A percentile compares a stretch with the other conserved stretches of the same genome.
These are phyloP conservation scores for Fusarium sp. DNA, from an alignment of 2,329 filamentous ascomycete species.

Conservation along the genomic window DNA sequence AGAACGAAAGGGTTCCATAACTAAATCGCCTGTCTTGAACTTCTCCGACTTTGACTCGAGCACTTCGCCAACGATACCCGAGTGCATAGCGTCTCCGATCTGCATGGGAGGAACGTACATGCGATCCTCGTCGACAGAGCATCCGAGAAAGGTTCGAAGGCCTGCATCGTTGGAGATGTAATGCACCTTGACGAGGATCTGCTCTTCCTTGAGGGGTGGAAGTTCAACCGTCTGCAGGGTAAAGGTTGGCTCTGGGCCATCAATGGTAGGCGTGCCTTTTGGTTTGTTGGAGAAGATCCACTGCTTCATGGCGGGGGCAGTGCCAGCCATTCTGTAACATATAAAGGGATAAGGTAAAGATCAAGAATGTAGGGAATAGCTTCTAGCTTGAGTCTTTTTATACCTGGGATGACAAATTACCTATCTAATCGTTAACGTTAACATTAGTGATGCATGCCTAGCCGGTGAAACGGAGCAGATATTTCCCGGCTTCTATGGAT, in stretches of 20 bases:
- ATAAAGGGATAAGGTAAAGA: not conserved
- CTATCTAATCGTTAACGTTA: too few relatives aligned
- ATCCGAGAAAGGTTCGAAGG: slow-evolving; percentile 3
- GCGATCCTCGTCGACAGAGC: slow-evolving; percentile 2
- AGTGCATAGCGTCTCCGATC: slow-evolving; percentile 7
- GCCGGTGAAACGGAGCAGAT: too few relatives aligned
- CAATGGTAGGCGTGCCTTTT: slow-evolving; percentile 3
- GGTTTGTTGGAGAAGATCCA: slow-evolving; percentile 19
- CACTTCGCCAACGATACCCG: slow-evolving; percentile 9
- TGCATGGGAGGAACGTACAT: slow-evolving; percentile 15
- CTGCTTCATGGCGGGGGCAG: not conserved
- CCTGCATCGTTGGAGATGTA: slow-evolving; percentile 21
- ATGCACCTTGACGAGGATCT: slow-evolving; percentile 14
- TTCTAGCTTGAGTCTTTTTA: not conserved
- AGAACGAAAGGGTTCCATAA: slow-evolving; percentile 11
- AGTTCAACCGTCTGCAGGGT: not conserved
- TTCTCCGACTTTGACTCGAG: slow-evolving; percentile 9
- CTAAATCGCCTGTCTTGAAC: slow-evolving; percentile 7
- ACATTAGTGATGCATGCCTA: too few relatives aligned
- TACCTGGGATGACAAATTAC: too few relatives aligned
- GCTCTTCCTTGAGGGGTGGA: not conserved
- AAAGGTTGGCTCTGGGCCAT: slow-evolving; percentile 6
- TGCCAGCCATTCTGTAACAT: not conserved
- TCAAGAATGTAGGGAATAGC: not conserved
- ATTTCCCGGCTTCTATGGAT: too few relatives aligned